These are phyloP conservation scores for Exophiala phaeomuriformis DNA, from an alignment of 2,329 filamentous ascomycete genomes.

Conservation along the genomic window DNA sequence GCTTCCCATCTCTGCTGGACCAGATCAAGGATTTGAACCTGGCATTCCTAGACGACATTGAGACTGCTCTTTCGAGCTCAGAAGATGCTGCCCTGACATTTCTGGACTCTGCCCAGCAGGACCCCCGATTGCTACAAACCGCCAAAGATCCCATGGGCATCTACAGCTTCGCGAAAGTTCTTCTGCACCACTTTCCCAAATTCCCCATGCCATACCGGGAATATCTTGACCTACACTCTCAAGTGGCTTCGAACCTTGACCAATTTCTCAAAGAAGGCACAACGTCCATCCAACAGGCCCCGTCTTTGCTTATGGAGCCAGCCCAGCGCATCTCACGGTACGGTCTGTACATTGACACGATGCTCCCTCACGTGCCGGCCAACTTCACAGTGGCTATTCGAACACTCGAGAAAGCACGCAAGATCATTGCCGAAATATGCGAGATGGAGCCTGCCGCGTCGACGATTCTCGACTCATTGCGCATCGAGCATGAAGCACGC, in stretches of 20 bases:
- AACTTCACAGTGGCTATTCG: constrained; percentile 24
- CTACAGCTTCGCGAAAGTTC: constrained; percentile 66
- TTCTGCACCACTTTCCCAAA: constrained; percentile 86
- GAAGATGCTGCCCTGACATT: constrained; percentile 72
- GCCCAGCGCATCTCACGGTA: constrained; percentile 92
- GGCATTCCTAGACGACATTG: constrained; percentile 69
- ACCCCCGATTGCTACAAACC: constrained; percentile 43
- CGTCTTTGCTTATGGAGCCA: constrained; percentile 89
- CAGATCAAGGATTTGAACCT: constrained; percentile 75
- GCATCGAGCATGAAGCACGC: constrained; percentile 26
- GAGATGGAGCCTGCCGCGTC: constrained; percentile 69
- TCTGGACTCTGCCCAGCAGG: constrained; percentile 30
- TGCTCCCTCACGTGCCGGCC: constrained; percentile 37
- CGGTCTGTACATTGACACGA: constrained; percentile 92
- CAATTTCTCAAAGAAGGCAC: constrained; percentile 62
- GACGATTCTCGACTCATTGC: constrained; percentile 29
- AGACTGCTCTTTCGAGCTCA: constrained; percentile 69
- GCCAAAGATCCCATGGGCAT: constrained; percentile 70
- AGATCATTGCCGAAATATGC: constrained; percentile 93
- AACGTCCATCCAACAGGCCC: constrained; percentile 76
- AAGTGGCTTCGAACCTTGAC: constrained; percentile 75
- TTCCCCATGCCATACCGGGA: constrained; percentile 88
- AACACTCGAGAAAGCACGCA: constrained; percentile 79
- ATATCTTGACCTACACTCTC: constrained; percentile 84
- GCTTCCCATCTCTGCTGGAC: constrained; percentile 72